These are phyloP conservation scores for Chiua virens DNA, from an alignment of 768 basidiomycete species.

Conservation along the genomic window DNA sequence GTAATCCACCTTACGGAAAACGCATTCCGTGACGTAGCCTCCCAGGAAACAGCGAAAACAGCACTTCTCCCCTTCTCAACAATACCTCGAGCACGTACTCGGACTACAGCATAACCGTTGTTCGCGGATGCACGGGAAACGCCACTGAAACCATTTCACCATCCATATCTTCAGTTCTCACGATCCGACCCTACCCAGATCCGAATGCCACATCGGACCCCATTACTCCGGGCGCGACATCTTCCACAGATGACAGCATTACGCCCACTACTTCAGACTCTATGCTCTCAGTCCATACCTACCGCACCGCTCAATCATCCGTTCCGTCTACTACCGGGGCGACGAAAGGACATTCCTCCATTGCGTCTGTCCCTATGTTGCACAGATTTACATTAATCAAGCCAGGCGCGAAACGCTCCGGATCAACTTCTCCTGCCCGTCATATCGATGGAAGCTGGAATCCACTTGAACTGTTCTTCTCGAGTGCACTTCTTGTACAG, in stretches of 20 bases:
- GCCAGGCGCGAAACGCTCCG: conserved; percentile 63
- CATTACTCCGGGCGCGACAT: conserved; percentile 37
- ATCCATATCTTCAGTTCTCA: conserved; percentile 71
- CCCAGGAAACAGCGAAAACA: conserved; percentile 40
- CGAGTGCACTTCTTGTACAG: conserved; percentile 64
- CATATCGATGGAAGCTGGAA: conserved; percentile 55
- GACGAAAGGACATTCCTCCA: conserved; percentile 76
- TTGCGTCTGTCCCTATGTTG: conserved; percentile 55
- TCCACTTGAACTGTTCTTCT: conserved; percentile 77
- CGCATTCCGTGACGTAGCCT: conserved; percentile 12
- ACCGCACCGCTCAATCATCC: conserved; percentile 59
- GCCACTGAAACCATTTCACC: conserved; percentile 43
- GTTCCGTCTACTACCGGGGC: conserved; percentile 58
- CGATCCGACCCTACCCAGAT: conserved; percentile 57
- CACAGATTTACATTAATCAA: conserved; percentile 88
- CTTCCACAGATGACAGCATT: conserved; percentile 26
- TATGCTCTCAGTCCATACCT: conserved; percentile 56
- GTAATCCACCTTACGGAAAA: conserved; percentile 6
- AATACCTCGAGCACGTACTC: conserved; percentile 45
- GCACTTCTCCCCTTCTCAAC: conserved; percentile 56
- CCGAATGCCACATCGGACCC: conserved; percentile 46
- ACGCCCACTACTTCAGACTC: conserved; percentile 47
- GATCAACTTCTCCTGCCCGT: conserved; percentile 28
- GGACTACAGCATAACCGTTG: conserved; percentile 70
- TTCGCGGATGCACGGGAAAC: conserved; percentile 49